These are phyloP conservation scores for Grosmannia serpens DNA, from an alignment of 2,329 filamentous ascomycete genomes.

Conservation along the genomic window DNA sequence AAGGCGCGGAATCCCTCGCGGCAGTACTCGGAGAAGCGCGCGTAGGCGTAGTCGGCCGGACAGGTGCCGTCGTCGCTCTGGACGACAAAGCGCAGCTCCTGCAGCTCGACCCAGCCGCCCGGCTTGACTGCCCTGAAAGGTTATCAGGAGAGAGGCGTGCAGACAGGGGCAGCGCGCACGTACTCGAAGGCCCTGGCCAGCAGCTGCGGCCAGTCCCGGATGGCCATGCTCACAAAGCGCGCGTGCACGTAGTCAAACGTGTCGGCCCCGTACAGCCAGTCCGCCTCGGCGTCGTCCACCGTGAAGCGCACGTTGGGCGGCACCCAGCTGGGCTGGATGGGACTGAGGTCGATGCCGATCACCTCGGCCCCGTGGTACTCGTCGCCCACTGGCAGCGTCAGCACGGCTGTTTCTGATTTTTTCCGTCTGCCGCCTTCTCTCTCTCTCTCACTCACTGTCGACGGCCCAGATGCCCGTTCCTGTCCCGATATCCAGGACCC, in stretches of 20 bases:
- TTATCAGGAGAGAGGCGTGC: not conserved
- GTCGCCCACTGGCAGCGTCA: slow-evolving; percentile 3
- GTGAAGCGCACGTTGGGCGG: slow-evolving; percentile 21
- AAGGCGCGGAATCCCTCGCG: slow-evolving; percentile 11
- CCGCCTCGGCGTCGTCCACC: slow-evolving; percentile 30
- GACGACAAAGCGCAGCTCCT: slow-evolving; percentile 17
- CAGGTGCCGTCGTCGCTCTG: slow-evolving; percentile 18
- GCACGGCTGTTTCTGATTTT: not conserved
- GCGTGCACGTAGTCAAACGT: slow-evolving; percentile 48
- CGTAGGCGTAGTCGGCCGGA: slow-evolving; percentile 8
- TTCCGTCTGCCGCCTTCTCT: not conserved
- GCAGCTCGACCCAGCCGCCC: slow-evolving; percentile 30
- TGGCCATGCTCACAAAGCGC: slow-evolving; percentile 41
- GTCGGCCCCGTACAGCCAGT: slow-evolving; percentile 36
- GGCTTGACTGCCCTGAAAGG: slow-evolving; percentile 18
- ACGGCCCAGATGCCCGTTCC: slow-evolving; percentile 18
- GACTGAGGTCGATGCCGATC: slow-evolving; percentile 31
- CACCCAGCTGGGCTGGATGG: slow-evolving; percentile 33
- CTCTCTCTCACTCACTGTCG: slow-evolving; percentile 7
- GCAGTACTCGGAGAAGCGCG: slow-evolving; percentile 11
- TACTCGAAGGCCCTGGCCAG: slow-evolving; percentile 15
- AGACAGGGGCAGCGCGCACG: not conserved
- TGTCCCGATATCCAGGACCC: slow-evolving; percentile 18
- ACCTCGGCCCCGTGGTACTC: slow-evolving; percentile 25
- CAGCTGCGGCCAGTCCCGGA: slow-evolving; percentile 33